Conservation (phyloP, 2,329 filamentous ascomycete species). For the Coleophoma eucalyptorum region DNA sequence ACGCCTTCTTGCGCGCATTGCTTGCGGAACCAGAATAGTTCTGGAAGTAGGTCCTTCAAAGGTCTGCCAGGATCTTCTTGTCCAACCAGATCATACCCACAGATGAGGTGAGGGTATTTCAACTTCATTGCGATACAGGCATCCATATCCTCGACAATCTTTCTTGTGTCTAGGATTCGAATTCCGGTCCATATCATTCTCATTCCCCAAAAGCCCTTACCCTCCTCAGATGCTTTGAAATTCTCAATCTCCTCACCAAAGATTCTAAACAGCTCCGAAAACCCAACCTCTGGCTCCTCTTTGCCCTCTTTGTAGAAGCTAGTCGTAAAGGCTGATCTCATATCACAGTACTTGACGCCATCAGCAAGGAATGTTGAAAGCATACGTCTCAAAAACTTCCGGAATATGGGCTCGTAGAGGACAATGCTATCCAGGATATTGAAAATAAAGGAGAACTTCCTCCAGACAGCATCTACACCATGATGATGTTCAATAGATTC, state of each 20-base stretch:
- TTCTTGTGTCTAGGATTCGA: slow-evolving; percentile 58
- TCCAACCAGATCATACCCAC: slow-evolving; percentile 86
- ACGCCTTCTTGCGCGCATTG: slow-evolving; percentile 74
- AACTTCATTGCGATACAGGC: slow-evolving; percentile 80
- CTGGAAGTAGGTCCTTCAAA: slow-evolving; percentile 72
- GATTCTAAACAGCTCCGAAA: slow-evolving; percentile 65
- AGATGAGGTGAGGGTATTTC: slow-evolving; percentile 72
- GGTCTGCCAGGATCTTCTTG: slow-evolving; percentile 79
- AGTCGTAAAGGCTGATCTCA: slow-evolving; percentile 71
- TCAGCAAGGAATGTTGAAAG: slow-evolving; percentile 72
- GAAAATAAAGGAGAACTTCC: slow-evolving; percentile 75
- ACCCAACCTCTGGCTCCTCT: slow-evolving; percentile 64
- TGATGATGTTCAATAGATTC: slow-evolving; percentile 79
- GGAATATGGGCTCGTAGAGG: slow-evolving; percentile 88
- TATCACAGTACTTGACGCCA: slow-evolving; percentile 80
- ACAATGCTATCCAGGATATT: slow-evolving; percentile 69
- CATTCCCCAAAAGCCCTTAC: slow-evolving; percentile 77
- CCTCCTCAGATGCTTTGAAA: slow-evolving; percentile 70
- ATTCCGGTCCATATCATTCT: slow-evolving; percentile 82
- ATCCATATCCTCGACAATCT: slow-evolving; percentile 79
- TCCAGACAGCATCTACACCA: slow-evolving; percentile 80
- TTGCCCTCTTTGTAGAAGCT: slow-evolving; percentile 63
- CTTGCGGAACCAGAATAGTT: slow-evolving; percentile 92
- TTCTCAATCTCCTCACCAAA: slow-evolving; percentile 73
- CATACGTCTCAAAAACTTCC: slow-evolving; percentile 68